A percentile compares a stretch with the other conserved stretches of the same genome.
Conservation (phyloP, 148 eudicot species). For the Pharnaceum exiguum region DNA sequence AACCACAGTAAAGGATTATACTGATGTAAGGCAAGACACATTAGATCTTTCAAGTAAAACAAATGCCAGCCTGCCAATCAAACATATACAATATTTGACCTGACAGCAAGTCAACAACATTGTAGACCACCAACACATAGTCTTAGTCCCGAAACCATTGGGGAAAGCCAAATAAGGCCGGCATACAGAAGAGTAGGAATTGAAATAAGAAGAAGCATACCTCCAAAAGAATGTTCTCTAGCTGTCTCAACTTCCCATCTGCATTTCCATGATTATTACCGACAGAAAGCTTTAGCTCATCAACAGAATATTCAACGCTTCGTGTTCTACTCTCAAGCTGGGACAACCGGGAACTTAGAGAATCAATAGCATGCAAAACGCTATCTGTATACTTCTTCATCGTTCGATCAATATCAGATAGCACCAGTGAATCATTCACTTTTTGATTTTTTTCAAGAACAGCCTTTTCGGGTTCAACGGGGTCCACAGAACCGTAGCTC, state of each 20-base stretch:
- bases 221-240: constrained; percentile 82
- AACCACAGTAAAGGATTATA: too few relatives aligned
- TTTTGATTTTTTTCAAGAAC: constrained; percentile 52
- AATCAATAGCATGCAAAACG: constrained; percentile 66
- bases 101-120: too few relatives aligned
- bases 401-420: constrained; percentile 74
- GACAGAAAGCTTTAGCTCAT: constrained; percentile 68
- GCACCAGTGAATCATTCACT: constrained; percentile 36
- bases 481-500: constrained; percentile 64
- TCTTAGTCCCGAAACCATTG: too few relatives aligned
- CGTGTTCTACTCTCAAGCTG: constrained; percentile 77
- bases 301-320: constrained; percentile 68
- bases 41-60: too few relatives aligned
- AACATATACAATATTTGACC: too few relatives aligned
- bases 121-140: too few relatives aligned
- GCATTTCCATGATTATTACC: constrained; percentile 66
- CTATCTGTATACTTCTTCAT: constrained; percentile 71
- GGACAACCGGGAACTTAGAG: constrained; percentile 67
- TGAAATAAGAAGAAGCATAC: constrained; percentile 29
- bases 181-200: background rate
- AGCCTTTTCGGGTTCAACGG: constrained; percentile 49
- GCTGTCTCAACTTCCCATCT: constrained; percentile 80
- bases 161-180: background rate
- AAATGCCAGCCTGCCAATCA: too few relatives aligned
- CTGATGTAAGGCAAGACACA: too few relatives aligned